A percentile compares a stretch with the other conserved stretches of the same genome.
phyloP scores from a whole-genome alignment of 208 protist species.

The Endotrypanum monterogeii region DNA sequence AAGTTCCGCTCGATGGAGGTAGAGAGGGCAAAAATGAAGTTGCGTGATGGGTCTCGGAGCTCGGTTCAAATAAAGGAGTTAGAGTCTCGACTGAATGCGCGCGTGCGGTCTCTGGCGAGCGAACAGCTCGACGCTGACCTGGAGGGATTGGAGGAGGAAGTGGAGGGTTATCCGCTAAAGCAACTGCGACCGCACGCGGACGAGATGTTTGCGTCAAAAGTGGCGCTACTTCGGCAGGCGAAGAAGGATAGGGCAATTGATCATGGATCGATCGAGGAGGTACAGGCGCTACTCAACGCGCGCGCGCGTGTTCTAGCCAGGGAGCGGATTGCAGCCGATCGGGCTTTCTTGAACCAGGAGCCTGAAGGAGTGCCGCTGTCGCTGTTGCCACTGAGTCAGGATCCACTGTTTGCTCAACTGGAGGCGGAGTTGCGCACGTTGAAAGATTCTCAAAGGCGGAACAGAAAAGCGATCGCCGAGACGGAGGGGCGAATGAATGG shows the following conservation, averaged over 20 bases:
- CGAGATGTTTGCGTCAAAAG: conserved; percentile 39
- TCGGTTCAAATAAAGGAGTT: conserved; percentile 47
- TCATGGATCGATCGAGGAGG: conserved; percentile 33
- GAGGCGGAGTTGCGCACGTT: conserved; percentile 69
- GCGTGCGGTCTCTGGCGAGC: conserved; percentile 54
- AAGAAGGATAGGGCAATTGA: conserved; percentile 36
- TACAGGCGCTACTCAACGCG: conserved; percentile 60
- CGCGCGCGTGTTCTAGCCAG: conserved; percentile 56
- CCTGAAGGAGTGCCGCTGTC: conserved; percentile 65
- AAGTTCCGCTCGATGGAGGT: conserved; percentile 79
- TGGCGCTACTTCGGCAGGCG: conserved; percentile 45
- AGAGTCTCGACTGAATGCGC: conserved; percentile 68
- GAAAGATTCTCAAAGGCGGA: conserved; percentile 37
- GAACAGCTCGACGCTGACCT: conserved; percentile 71
- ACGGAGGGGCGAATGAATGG: conserved; percentile 51
- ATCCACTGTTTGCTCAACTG: conserved; percentile 49
- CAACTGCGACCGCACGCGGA: conserved; percentile 62
- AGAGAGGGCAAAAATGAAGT: conserved; percentile 65
- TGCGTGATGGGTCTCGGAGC: conserved; percentile 39
- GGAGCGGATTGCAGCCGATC: conserved; percentile 48
- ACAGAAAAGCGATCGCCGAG: conserved; percentile 37
- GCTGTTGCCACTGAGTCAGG: conserved; percentile 58
- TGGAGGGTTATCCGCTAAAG: conserved; percentile 56
- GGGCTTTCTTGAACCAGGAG: conserved; percentile 60
- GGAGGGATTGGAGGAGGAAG: conserved; percentile 54